Percentiles rank a stretch among this genome's conserved stretches.
phyloP scores from a whole-genome alignment of 1,284 basidiomycete genomes.

The Ceratobasidium sp. region DNA sequence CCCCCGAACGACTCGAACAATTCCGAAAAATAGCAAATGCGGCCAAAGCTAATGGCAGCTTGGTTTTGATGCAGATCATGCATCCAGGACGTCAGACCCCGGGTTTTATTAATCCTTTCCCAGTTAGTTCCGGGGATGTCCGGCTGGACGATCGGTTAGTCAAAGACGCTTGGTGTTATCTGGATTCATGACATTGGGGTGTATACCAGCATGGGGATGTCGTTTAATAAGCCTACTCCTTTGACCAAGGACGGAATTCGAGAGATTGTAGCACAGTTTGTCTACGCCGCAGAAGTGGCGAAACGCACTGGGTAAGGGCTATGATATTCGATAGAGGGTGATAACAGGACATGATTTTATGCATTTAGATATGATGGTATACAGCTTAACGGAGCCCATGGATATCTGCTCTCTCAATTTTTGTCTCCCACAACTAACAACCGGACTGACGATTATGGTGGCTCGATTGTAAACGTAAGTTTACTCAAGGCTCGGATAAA shows the following conservation, averaged over 20 bases:
- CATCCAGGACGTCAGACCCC: constrained; percentile 51
- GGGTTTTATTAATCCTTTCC: constrained; percentile 46
- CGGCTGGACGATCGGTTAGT: constrained; percentile 36
- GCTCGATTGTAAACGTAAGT: constrained; percentile 38
- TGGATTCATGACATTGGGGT: background rate
- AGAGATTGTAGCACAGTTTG: constrained; percentile 50
- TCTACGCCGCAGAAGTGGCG: constrained; percentile 50
- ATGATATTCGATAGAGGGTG: background rate
- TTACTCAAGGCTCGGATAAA: background rate
- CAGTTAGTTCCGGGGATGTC: constrained; percentile 49
- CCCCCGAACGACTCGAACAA: constrained; percentile 48
- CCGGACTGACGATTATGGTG: constrained; percentile 53
- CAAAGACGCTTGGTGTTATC: background rate
- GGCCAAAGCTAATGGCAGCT: constrained; percentile 52
- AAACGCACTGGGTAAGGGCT: constrained; percentile 48
- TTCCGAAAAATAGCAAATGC: constrained; percentile 50
- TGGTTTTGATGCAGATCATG: constrained; percentile 54
- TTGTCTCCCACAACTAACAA: constrained; percentile 50
- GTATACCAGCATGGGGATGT: constrained; percentile 43
- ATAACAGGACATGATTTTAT: background rate
- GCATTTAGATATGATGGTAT: constrained; percentile 46
- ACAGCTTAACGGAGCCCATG: constrained; percentile 50
- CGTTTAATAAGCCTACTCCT: constrained; percentile 49
- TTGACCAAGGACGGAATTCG: constrained; percentile 48
- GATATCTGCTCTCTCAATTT: constrained; percentile 48